Conservation (phyloP, 768 basidiomycete genomes). For the Tylopilus vinaceipallidus region DNA sequence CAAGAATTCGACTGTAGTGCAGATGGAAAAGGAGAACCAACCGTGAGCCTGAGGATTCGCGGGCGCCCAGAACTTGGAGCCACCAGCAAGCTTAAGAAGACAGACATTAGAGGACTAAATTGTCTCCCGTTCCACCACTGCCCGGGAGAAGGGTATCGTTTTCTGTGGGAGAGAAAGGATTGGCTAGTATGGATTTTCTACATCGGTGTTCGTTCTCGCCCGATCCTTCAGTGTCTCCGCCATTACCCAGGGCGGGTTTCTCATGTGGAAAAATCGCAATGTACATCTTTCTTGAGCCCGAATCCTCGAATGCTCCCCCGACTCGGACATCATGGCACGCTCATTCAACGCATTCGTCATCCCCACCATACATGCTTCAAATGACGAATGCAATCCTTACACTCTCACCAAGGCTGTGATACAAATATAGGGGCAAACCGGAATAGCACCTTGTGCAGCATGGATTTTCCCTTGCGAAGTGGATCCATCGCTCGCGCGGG, state of each 20-base stretch:
- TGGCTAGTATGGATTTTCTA: not conserved
- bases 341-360: not conserved
- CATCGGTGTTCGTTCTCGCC: no score
- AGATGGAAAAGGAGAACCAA: not conserved
- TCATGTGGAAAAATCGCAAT: not conserved
- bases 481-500: not conserved
- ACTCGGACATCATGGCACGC: not conserved
- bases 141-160: not conserved
- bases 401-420: not conserved
- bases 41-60: not conserved
- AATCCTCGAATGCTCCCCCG: not conserved
- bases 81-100: not conserved
- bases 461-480: not conserved
- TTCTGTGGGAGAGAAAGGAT: not conserved
- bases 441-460: not conserved
- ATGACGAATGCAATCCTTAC: not conserved
- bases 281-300: not conserved
- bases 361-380: not conserved
- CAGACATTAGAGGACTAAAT: not conserved
- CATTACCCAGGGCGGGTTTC: no score
- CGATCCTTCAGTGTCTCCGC: no score
- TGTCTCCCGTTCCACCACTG: not conserved
- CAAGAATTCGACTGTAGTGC: not conserved
- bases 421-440: not conserved
- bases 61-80: not conserved